A percentile compares a stretch with the other conserved stretches of the same genome.
Evolutionary conservation across 176 grass and related monocot genomes (phyloP).

Genomic region (Urochloa ruziziensis): DNA sequence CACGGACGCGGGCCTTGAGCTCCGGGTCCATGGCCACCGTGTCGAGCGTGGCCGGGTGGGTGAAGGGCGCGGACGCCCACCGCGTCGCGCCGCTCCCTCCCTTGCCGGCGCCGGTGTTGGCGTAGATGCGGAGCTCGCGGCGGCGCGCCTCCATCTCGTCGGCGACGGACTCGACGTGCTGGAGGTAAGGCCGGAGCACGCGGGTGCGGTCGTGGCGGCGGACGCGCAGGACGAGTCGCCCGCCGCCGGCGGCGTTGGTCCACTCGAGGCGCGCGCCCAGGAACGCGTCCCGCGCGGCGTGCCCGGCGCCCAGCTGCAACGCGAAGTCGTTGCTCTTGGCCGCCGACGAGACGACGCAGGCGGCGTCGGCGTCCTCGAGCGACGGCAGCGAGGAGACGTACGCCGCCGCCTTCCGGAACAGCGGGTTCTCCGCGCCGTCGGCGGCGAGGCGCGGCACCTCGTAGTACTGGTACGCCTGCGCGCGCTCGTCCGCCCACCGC

Average conservation of each 20-base stretch:
- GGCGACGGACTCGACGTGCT: conserved; percentile 83
- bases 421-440: conserved; percentile 63
- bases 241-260: conserved; percentile 34
- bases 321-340: conserved; percentile 77
- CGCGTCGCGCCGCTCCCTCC: background rate
- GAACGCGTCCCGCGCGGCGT: conserved; percentile 66
- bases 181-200: conserved; percentile 81
- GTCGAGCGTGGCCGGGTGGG: conserved; percentile 83
- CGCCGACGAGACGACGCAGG: conserved; percentile 66
- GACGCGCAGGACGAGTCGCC: conserved; percentile 65
- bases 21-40: conserved; percentile 84
- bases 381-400: conserved; percentile 78
- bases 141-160: conserved; percentile 79
- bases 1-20: conserved; percentile 62
- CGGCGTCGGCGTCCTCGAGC: conserved; percentile 68
- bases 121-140: conserved; percentile 56
- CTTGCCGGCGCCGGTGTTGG: conserved; percentile 29
- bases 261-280: conserved; percentile 75
- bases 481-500: conserved; percentile 67
- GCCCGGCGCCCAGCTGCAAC: conserved; percentile 53
- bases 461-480: conserved; percentile 90
- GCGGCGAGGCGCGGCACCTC: conserved; percentile 59
- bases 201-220: conserved; percentile 78
- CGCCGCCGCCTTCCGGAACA: conserved; percentile 74
- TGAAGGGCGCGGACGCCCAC: conserved; percentile 61